Evolutionary conservation across 2,329 filamentous ascomycete species (phyloP), one percentile per base, ranked within the genome.

Genomic region (Colletotrichum sansevieriae): DNA sequence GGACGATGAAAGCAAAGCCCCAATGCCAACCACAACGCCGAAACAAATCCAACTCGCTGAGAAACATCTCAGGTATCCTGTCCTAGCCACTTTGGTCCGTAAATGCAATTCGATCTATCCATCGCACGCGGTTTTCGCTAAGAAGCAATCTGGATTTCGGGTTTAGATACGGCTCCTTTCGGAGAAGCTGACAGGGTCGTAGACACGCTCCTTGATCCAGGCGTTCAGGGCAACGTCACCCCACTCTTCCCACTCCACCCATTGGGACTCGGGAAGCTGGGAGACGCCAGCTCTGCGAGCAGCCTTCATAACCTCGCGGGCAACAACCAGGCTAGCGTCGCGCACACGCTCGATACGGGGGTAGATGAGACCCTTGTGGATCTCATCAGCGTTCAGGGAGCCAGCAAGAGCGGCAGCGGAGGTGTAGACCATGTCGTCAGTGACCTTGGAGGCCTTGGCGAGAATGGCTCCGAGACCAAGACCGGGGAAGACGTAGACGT

Each of bases 371-470:
- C 94, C 93, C 78, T 91, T 89, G 64, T 91, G 88, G 75, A 94
- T 84, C 83, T 99, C 96, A 71, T 96, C 91, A 44, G 89, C 85
- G 71, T 91, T 94, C 70, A 99, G 87, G 39, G 92, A 90, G 67
- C 89, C 90, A 15, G 93, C 88, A 20, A 98, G 88, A 4, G 94
- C 91, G 46, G 91, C 91, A 33, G 94, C 96, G 37, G 95, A 95
- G 57, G 92, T 94, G 83, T 98, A 98, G 77, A 99, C 94, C 96
- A 99, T 99, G 80, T 91, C 89, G 79, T 98, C 93, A 5, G 95
- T 98, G 73, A 98, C 87, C 74, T 90, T 90, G 72, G 92, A 90
- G 12, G 94, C 88, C 85, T 98, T 97, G 82, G 91, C 91, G 56
- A 98, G 88, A 77, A 98, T 98, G 72, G 95, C 92, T 70, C 95